These are phyloP conservation scores for Hypoxylon trugodes DNA, from an alignment of 495 filamentous ascomycete species.

Conservation along the genomic window DNA sequence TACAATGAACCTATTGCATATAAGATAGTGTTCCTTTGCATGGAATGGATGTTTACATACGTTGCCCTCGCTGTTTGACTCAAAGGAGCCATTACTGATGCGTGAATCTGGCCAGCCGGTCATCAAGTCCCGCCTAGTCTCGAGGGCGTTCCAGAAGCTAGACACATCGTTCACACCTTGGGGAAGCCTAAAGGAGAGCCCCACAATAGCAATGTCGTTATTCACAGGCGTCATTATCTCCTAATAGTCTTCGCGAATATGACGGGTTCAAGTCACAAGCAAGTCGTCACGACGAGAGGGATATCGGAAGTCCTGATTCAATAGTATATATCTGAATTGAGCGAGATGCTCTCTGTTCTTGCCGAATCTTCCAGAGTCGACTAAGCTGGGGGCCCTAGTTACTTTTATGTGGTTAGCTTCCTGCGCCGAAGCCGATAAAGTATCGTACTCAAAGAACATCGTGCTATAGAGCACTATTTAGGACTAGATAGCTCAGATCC, in stretches of 20 bases:
- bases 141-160: conserved; percentile 47
- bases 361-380: too few species aligned
- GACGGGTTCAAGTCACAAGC: too few species aligned
- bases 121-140: conserved; percentile 46
- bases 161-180: conserved; percentile 44
- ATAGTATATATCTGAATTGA: too few species aligned
- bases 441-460: too few species aligned
- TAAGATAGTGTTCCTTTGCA: not conserved
- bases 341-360: too few species aligned
- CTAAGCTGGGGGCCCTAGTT: too few species aligned
- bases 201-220: conserved; percentile 47
- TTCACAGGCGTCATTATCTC: conserved; percentile 2
- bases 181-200: conserved; percentile 50
- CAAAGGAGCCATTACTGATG: conserved; percentile 38
- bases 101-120: conserved; percentile 46
- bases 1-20: conserved; percentile 12
- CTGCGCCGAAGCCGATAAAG: too few species aligned
- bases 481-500: not conserved
- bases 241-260: too few species aligned
- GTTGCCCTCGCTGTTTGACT: conserved; percentile 20
- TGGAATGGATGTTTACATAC: not conserved
- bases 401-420: too few species aligned
- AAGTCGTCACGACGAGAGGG: too few species aligned
- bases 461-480: too few species aligned
- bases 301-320: too few species aligned